Conservation (phyloP, 2,329 filamentous ascomycete species). For the Claviceps paspali region DNA sequence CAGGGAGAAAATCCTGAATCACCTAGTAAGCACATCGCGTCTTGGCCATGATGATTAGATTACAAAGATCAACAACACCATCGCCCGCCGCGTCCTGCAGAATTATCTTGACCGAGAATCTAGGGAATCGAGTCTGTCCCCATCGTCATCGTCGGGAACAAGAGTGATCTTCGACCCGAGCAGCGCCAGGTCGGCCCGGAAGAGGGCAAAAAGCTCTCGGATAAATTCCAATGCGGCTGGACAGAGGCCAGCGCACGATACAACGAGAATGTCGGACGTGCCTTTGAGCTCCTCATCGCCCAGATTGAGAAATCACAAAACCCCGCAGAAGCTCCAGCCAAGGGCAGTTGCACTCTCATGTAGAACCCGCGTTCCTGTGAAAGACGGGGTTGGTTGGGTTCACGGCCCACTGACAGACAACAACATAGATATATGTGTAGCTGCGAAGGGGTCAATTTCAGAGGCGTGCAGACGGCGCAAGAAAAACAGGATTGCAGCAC, state of each 20-base stretch:
- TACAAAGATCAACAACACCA: too few relatives aligned
- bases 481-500: neutral
- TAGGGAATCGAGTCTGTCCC: constrained; percentile 87
- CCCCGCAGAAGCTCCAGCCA: constrained; percentile 66
- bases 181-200: constrained; percentile 81
- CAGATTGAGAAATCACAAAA: constrained; percentile 94
- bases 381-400: too few relatives aligned
- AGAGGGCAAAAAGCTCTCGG: constrained; percentile 69
- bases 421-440: neutral
- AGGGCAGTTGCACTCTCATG: constrained; percentile 77
- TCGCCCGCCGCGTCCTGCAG: too few relatives aligned
- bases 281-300: constrained; percentile 85
- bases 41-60: too few relatives aligned
- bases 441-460: neutral
- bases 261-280: constrained; percentile 83
- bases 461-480: neutral
- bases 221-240: constrained; percentile 83
- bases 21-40: constrained; percentile 51
- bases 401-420: too few relatives aligned
- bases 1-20: constrained; percentile 91
- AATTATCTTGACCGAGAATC: neutral
- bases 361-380: too few relatives aligned
- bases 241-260: constrained; percentile 90
- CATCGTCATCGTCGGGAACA: constrained; percentile 91
- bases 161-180: constrained; percentile 83